Percentiles rank a stretch among this genome's conserved stretches.
Conservation (phyloP, 2,329 filamentous ascomycete genomes). For the Trichoderma hamatum region DNA sequence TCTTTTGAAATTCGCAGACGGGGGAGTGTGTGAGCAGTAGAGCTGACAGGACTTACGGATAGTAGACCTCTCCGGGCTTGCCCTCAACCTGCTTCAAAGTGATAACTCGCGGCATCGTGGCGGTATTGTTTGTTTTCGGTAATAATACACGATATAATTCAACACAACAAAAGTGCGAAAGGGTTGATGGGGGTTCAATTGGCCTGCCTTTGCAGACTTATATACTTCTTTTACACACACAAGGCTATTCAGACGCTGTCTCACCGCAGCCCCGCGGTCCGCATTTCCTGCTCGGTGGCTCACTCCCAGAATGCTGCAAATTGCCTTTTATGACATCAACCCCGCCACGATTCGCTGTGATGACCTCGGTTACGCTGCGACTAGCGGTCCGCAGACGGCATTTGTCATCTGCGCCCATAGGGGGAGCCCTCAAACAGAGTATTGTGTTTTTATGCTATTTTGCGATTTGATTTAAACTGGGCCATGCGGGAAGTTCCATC, state of each 20-base stretch:
- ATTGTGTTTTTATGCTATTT: not conserved
- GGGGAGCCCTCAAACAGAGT: not conserved
- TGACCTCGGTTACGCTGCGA: constrained; percentile 11
- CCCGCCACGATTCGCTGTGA: constrained; percentile 13
- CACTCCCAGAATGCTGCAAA: not conserved
- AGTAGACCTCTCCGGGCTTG: constrained; percentile 87
- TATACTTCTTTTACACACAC: not conserved
- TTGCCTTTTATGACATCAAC: constrained; percentile 21
- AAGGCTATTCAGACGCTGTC: not conserved
- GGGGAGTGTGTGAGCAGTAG: not conserved
- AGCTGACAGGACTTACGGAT: constrained; percentile 57
- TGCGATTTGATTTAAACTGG: not conserved
- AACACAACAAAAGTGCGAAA: not conserved
- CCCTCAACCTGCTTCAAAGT: constrained; percentile 71
- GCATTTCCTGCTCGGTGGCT: not conserved
- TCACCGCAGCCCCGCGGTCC: not conserved
- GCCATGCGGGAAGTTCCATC: not conserved
- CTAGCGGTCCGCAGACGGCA: not conserved
- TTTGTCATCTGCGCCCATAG: constrained; percentile 9
- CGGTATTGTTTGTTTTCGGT: not conserved
- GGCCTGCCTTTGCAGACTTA: not conserved
- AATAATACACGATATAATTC: not conserved
- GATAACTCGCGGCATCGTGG: constrained; percentile 58
- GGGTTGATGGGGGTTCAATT: not conserved
- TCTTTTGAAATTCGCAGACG: not conserved